Base-by-base conservation (phyloP, 192 early-diverging fungal species). In the Coemansia sp. region DNA sequence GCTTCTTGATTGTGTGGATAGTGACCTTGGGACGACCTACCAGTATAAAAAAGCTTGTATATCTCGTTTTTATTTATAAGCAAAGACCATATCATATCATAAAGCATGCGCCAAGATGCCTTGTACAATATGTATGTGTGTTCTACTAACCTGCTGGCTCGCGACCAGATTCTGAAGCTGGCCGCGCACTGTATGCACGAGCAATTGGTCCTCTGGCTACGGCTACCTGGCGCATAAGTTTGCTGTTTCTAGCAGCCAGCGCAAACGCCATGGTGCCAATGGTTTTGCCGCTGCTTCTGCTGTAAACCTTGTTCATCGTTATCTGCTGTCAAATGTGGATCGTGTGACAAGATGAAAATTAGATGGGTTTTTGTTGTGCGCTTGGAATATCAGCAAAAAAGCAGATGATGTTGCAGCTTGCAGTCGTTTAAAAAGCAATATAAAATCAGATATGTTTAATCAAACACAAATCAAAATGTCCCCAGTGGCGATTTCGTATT, bases 21-120 rank as follows among this genome's bases (percentile, higher is more conserved):
- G 97, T 97, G 42, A 94, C 91, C 73, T 98, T 99, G 25, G 80
- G 70, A 38, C 88, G 84, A 4, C 36, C 67, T 30, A 29, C 56
- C 31, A 5, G 7, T 11, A n/a, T 32, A 14, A 30, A 57, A 57
- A n/a, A 31, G 32, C 22, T 11, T 33, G 1, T n/a, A 25, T 30
- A 36, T 7, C 17, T 7, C 8, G 36, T 48, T 40, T 42, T 25
- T 25, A 18, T 7, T 42, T 30, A 49, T 63, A 14, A 17, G 25
- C 61, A 40, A 8, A 49, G 48, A 45, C 7, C 3, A 28, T 55
- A 28, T 18, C 7, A 5, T 22, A 52, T 20, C 29, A 5, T 42
- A 33, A n/a, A n/a, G n/a, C n/a, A n/a, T n/a, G n/a, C n/a, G n/a
- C n/a, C n/a, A n/a, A n/a, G n/a, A 28, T 38, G 51, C 7, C 10